A percentile compares a stretch with the other conserved stretches of the same genome.
Conservation (phyloP, 2,329 filamentous ascomycete species). For the Aplosporella prunicola region DNA sequence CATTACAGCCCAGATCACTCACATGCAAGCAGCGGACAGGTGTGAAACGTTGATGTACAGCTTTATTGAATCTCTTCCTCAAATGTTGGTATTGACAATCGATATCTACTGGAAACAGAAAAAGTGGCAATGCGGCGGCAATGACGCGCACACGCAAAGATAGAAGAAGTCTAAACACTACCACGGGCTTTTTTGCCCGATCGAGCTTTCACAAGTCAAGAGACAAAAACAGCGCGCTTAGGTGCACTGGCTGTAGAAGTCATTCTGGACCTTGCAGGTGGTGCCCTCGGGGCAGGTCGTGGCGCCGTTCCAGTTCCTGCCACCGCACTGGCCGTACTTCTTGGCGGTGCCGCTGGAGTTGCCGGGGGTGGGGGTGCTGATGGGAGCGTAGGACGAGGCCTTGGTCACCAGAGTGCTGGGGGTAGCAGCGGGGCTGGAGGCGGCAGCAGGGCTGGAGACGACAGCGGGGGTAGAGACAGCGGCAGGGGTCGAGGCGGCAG, state of each 20-base stretch:
- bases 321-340: slow-evolving; percentile 33
- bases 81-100: no score
- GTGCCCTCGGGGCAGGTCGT: slow-evolving; percentile 25
- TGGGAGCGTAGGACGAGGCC: background rate
- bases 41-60: no score
- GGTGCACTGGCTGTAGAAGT: slow-evolving; percentile 33
- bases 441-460: slow-evolving; percentile 2
- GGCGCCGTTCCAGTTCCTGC: slow-evolving; percentile 27
- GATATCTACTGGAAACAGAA: no score
- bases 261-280: slow-evolving; percentile 27
- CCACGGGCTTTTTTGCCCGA: no score
- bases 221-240: no score
- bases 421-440: background rate
- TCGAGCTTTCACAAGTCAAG: no score
- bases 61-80: no score
- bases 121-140: no score
- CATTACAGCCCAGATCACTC: no score
- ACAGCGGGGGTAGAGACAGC: slow-evolving; percentile 1
- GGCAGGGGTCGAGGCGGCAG: slow-evolving; percentile 2
- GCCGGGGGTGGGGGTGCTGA: slow-evolving; percentile 5
- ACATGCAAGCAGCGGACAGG: no score
- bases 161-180: no score
- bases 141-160: no score
- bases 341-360: slow-evolving; percentile 7
- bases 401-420: slow-evolving; percentile 2